phyloP scores from a whole-genome alignment of 352 stramenopile genomes.

The Thalassiosira hispida region DNA sequence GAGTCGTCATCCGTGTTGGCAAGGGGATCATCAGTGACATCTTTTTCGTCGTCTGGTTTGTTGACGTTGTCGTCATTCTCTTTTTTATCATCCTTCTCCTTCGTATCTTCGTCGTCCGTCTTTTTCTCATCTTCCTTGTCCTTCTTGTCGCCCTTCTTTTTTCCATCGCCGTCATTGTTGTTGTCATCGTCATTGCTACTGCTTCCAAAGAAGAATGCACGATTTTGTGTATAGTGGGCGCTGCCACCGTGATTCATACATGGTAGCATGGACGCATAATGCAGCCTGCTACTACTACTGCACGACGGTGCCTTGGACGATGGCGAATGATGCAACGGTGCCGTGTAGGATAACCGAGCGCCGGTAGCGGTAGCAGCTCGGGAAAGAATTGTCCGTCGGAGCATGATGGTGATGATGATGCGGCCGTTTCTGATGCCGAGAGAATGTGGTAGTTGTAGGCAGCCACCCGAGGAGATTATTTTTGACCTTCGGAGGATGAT shows the following conservation, averaged over 20 bases:
- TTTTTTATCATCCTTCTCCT: slow-evolving; percentile 14
- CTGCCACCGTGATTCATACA: background rate
- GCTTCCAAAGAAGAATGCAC: slow-evolving; percentile 54
- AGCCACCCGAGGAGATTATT: too few species aligned
- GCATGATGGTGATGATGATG: slow-evolving; percentile 13
- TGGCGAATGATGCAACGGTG: background rate
- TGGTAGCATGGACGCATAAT: background rate
- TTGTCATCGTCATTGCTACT: slow-evolving; percentile 27
- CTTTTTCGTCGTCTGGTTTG: slow-evolving; percentile 21
- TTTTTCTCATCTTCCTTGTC: slow-evolving; percentile 30
- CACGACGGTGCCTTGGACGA: background rate
- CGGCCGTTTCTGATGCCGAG: background rate
- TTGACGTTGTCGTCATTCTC: slow-evolving; percentile 11
- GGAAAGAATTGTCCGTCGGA: slow-evolving; percentile 14
- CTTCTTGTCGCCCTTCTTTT: slow-evolving; percentile 40
- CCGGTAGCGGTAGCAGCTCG: background rate
- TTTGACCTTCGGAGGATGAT: background rate
- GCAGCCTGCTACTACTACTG: too few species aligned
- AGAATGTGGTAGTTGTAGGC: too few species aligned
- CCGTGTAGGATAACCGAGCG: background rate
- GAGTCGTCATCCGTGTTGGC: slow-evolving; percentile 16
- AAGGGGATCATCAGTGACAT: slow-evolving; percentile 12
- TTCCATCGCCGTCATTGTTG: slow-evolving; percentile 28
- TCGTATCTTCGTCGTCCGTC: slow-evolving; percentile 13
- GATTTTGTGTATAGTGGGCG: slow-evolving; percentile 21